phyloP scores from a whole-genome alignment of 2,329 filamentous ascomycete genomes.

The Colletotrichum cuscutae region DNA sequence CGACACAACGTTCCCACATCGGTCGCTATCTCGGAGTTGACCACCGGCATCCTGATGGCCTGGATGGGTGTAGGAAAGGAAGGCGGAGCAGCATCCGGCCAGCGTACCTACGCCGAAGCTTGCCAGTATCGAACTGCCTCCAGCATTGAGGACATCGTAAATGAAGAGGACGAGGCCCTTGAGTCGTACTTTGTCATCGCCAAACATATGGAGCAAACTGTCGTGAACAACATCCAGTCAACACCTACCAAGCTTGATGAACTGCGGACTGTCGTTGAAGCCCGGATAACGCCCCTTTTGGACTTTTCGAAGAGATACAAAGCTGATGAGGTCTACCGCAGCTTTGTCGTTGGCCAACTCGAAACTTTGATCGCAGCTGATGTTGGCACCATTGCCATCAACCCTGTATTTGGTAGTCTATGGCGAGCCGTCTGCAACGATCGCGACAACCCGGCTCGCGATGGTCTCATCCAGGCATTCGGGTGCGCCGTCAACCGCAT shows the following conservation, averaged over 20 bases:
- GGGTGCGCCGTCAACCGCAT: constrained; percentile 51
- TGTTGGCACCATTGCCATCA: constrained; percentile 55
- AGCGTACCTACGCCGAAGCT: background rate
- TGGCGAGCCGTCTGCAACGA: constrained; percentile 62
- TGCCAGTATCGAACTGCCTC: background rate
- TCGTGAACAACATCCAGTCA: constrained; percentile 33
- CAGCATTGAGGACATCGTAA: background rate
- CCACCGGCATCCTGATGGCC: constrained; percentile 51
- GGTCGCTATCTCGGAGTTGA: constrained; percentile 50
- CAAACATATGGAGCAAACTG: background rate
- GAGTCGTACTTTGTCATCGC: constrained; percentile 11
- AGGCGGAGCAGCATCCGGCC: constrained; percentile 12
- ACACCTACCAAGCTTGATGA: constrained; percentile 36
- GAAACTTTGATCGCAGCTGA: constrained; percentile 54
- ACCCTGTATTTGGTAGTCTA: constrained; percentile 60
- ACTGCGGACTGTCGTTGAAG: constrained; percentile 39
- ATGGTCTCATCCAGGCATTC: constrained; percentile 54
- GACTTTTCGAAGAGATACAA: constrained; percentile 54
- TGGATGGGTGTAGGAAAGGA: constrained; percentile 54
- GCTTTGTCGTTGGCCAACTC: constrained; percentile 51
- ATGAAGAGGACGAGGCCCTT: constrained; percentile 9
- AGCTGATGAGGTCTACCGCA: constrained; percentile 49
- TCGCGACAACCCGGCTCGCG: constrained; percentile 50
- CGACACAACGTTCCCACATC: constrained; percentile 27
- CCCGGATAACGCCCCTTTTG: constrained; percentile 38